Base-by-base conservation (phyloP, 164 flowering plant species). In the Kalanchoe fedtschenkoi region DNA sequence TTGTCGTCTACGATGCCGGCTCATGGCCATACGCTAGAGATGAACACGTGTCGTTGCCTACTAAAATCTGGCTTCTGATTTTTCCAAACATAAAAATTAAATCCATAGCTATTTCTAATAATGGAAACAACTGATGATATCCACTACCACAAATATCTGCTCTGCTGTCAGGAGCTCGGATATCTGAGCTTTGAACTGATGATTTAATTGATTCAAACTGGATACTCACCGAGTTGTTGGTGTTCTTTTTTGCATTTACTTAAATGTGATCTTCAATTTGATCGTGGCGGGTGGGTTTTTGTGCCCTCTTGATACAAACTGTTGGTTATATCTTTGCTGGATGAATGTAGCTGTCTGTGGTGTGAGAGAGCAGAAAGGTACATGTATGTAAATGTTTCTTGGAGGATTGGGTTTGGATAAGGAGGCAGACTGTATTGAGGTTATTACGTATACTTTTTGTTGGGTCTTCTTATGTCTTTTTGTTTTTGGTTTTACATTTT, bases 101-200 rank as follows among this genome's bases (percentile, higher is more conserved):
- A n/a, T n/a, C n/a, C n/a, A n/a, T n/a, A n/a, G 39, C 39, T 37
- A 37, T 37, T 47, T 47, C 28, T 21, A 22, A 47, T 22, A 47
- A 43, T 43, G 51, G 51, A 43, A 43, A 43, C 51, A n/a, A 21
- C 51, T 43, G 51, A 43, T 43, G 51, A 43, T 43, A 43, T 43
- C 51, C 22, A 10, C 22, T 6, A n/a, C 5, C 22, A 43, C 39
- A 47, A 21, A 46, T 21, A 22, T 22, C 54, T 47, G 54, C 28
- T 47, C 16, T 47, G 54, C 54, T 47, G 29, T 37, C 39, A 37
- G 14, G 14, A 37, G 39, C 39, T 37, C 39, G 13, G 39, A 37
- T 37, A 37, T 37, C 39, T 2, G 11, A 37, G 39, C 39, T 37
- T 37, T 37, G 39, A 21, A 21, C 53, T n/a, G 9, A 44, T 22